Base-by-base conservation (phyloP, 495 filamentous ascomycete genomes). In the Penicillium coffeae region DNA sequence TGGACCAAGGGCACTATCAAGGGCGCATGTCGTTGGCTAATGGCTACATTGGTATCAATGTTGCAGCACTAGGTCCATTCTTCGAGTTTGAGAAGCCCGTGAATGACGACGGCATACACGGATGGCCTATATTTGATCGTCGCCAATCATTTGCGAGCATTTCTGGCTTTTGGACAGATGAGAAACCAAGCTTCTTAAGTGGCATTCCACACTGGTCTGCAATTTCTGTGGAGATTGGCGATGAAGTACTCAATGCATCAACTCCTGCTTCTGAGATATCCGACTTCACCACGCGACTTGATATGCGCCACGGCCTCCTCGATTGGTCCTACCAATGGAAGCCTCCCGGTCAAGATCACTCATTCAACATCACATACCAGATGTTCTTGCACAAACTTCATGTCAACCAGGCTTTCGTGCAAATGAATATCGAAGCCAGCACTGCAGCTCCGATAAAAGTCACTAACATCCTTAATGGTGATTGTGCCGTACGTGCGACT, bases 61-160 rank as follows among this genome's bases (percentile, higher is more conserved):
- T 88, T 12, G 81, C 85, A 19, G 76, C 77, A 21, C 70, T 73
- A 5, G 85, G 85, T 1, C 85, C 85, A 0, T 87, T 89, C 66
- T 88, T 87, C 58, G 85, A 87, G 50, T 54, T 78, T 10, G 84
- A 87, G 62, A 65, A 64, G 3, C 70, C 69, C 0, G 65, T 68
- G 2, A 63, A 72, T 36, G 68, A 66, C 13, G 74, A 77, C 45
- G 76, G 78, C 20, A 82, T 84, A 58, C 85, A 80, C 54, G 87
- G 86, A 4, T 91, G 87, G 87, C 87, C 87, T 8, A 62, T 90
- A 13, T 88, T 81, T 65, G 71, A 81, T 38, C 60, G 73, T 8
- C 72, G 87, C 9, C 83, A 88, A 56, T 78, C 83, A 1, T 88
- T 91, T 60, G 81, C 84, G 3, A 89, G 85, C 0, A 79, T 91